A percentile compares a stretch with the other conserved stretches of the same genome.
These are phyloP conservation scores for Phaffomyces opuntiae DNA, from an alignment of 805 yeast species.

Conservation along the genomic window DNA sequence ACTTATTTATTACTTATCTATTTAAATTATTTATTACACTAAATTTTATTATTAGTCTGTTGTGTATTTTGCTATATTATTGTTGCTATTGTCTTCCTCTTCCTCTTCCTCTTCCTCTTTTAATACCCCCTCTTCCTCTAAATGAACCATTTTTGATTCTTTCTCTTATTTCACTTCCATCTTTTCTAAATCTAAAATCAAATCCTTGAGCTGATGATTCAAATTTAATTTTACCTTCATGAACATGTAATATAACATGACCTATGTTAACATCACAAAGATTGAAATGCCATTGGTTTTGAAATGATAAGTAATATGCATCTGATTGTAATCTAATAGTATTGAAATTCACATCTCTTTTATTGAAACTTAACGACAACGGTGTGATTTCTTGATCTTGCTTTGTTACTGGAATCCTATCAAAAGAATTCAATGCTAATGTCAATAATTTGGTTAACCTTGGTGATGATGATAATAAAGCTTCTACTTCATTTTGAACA, in stretches of 20 bases:
- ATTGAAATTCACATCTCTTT: constrained; percentile 33
- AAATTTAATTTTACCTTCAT: constrained; percentile 42
- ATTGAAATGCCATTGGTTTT: constrained; percentile 73
- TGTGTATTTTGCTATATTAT: not conserved
- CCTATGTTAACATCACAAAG: constrained; percentile 57
- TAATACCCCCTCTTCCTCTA: constrained; percentile 1
- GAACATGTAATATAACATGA: constrained; percentile 35
- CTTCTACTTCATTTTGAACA: constrained; percentile 45
- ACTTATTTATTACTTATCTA: not conserved
- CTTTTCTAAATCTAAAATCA: constrained; percentile 46
- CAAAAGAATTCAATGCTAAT: constrained; percentile 54
- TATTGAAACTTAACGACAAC: constrained; percentile 31
- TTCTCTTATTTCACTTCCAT: constrained; percentile 18
- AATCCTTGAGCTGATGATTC: constrained; percentile 55
- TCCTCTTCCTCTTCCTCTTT: constrained; percentile 11
- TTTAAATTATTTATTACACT: no score
- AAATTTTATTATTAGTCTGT: not conserved
- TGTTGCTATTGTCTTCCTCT: constrained; percentile 15
- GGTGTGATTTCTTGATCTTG: constrained; percentile 36
- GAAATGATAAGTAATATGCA: constrained; percentile 54
- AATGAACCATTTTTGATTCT: constrained; percentile 11
- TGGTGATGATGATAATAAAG: constrained; percentile 34
- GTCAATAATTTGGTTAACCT: constrained; percentile 40
- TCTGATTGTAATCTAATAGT: constrained; percentile 49
- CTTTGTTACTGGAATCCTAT: constrained; percentile 44